Evolutionary conservation across 2,329 filamentous ascomycete species (phyloP).

Genomic region (Venturia asperata): DNA sequence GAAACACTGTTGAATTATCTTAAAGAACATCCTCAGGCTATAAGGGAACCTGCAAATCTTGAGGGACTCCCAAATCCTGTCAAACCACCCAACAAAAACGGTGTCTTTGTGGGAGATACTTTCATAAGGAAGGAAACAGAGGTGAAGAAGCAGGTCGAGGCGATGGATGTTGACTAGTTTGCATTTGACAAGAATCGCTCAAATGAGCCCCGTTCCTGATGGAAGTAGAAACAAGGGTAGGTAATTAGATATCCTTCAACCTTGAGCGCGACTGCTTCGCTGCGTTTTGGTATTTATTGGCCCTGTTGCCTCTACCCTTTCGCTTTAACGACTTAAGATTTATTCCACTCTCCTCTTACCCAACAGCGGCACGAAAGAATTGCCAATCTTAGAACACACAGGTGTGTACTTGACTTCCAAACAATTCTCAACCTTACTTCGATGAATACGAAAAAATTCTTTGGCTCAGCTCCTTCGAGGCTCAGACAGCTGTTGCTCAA

Average conservation of each 20-base stretch:
- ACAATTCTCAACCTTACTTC: too few relatives aligned
- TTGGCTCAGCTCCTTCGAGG: too few relatives aligned
- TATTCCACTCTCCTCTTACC: background rate
- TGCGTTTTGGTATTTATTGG: background rate
- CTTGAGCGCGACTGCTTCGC: background rate
- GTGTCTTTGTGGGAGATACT: background rate
- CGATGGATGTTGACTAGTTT: background rate
- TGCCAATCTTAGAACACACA: background rate
- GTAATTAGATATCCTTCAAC: background rate
- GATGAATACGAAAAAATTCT: too few relatives aligned
- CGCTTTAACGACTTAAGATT: background rate
- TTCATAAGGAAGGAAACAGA: background rate
- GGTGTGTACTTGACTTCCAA: too few relatives aligned
- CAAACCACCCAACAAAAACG: background rate
- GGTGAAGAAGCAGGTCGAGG: background rate
- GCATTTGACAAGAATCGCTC: background rate
- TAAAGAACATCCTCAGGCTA: background rate
- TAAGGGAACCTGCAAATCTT: background rate
- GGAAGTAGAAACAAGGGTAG: background rate
- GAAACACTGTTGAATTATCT: background rate
- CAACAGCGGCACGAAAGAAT: constrained; percentile 5
- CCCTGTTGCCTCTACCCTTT: background rate
- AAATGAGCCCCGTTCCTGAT: background rate
- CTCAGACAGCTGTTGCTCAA: too few relatives aligned
- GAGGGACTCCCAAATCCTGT: background rate